phyloP scores from a whole-genome alignment of 2,329 filamentous ascomycete genomes.

The Fonsecaea erecta region DNA sequence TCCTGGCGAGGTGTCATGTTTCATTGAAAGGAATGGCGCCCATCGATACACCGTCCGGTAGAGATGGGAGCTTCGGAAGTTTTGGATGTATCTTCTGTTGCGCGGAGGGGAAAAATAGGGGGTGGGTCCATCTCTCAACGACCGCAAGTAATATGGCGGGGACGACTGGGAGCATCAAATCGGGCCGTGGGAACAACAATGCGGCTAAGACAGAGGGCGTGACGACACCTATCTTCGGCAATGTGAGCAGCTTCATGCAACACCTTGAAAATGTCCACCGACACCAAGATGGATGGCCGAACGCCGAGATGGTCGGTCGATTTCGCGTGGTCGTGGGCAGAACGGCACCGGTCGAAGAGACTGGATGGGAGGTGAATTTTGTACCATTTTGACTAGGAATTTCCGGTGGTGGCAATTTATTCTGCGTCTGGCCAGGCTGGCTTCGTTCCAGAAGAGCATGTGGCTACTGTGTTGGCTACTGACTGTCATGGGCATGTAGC shows the following conservation, averaged over 20 bases:
- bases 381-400: slow-evolving; percentile 35
- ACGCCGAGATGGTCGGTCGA: slow-evolving; percentile 46
- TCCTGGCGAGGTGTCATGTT: slow-evolving; percentile 55
- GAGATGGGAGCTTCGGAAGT: slow-evolving; percentile 36
- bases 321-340: slow-evolving; percentile 52
- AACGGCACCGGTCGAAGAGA: slow-evolving; percentile 46
- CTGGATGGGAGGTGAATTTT: slow-evolving; percentile 55
- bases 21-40: slow-evolving; percentile 39
- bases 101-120: slow-evolving; percentile 42
- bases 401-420: not conserved
- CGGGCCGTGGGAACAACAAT: slow-evolving; percentile 16
- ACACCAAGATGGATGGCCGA: slow-evolving; percentile 40
- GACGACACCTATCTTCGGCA: slow-evolving; percentile 46
- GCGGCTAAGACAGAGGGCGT: not conserved
- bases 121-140: slow-evolving; percentile 22
- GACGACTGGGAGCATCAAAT: slow-evolving; percentile 20
- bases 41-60: slow-evolving; percentile 33
- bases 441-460: not conserved
- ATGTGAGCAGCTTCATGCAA: slow-evolving; percentile 50
- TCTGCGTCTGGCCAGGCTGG: not conserved
- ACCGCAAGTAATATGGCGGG: not conserved
- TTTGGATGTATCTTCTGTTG: slow-evolving; percentile 57
- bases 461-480: not conserved
- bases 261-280: slow-evolving; percentile 49
- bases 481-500: not conserved